Evolutionary conservation across 2,329 filamentous ascomycete genomes (phyloP).

Genomic region (Dendryphion nanum): DNA sequence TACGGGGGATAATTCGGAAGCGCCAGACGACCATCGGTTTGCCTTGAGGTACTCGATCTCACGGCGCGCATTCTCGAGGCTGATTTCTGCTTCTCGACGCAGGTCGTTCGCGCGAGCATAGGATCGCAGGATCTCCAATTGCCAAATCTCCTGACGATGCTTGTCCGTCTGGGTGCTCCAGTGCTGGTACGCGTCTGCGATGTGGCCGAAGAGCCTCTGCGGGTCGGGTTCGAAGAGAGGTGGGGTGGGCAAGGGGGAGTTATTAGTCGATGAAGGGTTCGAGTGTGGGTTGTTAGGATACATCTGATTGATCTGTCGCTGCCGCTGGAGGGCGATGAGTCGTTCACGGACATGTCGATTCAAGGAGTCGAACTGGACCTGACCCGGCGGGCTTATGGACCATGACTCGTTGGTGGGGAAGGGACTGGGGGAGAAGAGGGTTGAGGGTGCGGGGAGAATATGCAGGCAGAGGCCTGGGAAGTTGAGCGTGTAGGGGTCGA

Average conservation of each 20-base stretch:
- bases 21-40: conserved; percentile 24
- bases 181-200: conserved; percentile 72
- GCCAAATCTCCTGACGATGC: conserved; percentile 46
- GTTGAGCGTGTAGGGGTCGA: conserved; percentile 80
- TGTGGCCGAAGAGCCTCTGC: conserved; percentile 68
- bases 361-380: conserved; percentile 72
- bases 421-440: conserved; percentile 77
- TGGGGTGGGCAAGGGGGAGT: conserved; percentile 37
- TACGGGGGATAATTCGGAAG: conserved; percentile 29
- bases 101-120: conserved; percentile 43
- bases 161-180: conserved; percentile 67
- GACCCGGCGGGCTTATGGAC: conserved; percentile 73
- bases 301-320: conserved; percentile 34
- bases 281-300: conserved; percentile 27
- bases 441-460: conserved; percentile 76
- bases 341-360: conserved; percentile 65
- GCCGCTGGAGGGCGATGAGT: conserved; percentile 48
- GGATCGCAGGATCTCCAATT: conserved; percentile 46
- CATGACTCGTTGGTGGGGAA: conserved; percentile 77
- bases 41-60: conserved; percentile 44
- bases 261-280: conserved; percentile 24
- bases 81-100: conserved; percentile 35
- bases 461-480: conserved; percentile 83
- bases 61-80: conserved; percentile 40
- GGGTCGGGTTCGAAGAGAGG: conserved; percentile 59